These are phyloP conservation scores for Achaetomium macrosporum DNA, from an alignment of 2,329 filamentous ascomycete genomes.

Conservation along the genomic window DNA sequence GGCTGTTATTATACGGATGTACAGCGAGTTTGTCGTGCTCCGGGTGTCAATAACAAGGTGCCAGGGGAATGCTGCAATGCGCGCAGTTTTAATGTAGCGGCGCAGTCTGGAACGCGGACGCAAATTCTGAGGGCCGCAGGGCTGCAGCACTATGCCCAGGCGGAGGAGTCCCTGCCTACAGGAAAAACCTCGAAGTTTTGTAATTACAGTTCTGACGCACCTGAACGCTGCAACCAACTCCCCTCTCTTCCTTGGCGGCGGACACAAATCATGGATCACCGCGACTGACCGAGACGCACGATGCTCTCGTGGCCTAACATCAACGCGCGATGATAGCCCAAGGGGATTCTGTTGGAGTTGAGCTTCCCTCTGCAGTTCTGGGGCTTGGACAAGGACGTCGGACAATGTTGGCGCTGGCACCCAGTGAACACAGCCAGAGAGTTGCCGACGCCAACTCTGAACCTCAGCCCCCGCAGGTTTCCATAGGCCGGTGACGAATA, in stretches of 20 bases:
- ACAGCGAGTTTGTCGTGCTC: too few relatives aligned
- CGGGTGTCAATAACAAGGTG: too few relatives aligned
- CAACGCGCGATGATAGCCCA: conserved; percentile 7
- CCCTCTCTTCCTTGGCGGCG: neutral
- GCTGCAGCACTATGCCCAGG: conserved; percentile 7
- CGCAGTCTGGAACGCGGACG: neutral
- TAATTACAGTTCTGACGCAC: too few relatives aligned
- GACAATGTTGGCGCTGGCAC: conserved; percentile 3
- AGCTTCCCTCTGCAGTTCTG: conserved; percentile 3
- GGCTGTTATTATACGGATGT: too few relatives aligned
- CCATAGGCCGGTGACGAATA: conserved; percentile 10
- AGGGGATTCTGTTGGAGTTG: conserved; percentile 11
- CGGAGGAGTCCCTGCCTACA: conserved; percentile 17
- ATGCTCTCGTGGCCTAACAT: conserved; percentile 2
- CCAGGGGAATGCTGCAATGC: neutral
- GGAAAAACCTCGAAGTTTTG: conserved; percentile 8
- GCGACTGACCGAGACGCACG: too few relatives aligned
- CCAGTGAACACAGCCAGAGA: neutral
- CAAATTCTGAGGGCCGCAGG: neutral
- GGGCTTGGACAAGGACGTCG: too few relatives aligned
- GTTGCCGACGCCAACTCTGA: neutral
- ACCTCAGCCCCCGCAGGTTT: conserved; percentile 14
- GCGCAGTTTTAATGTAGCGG: neutral
- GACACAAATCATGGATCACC: neutral
- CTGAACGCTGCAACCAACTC: too few relatives aligned